These are phyloP conservation scores for Luffa aegyptiaca DNA, from an alignment of 306 rosid species.

Conservation along the genomic window DNA sequence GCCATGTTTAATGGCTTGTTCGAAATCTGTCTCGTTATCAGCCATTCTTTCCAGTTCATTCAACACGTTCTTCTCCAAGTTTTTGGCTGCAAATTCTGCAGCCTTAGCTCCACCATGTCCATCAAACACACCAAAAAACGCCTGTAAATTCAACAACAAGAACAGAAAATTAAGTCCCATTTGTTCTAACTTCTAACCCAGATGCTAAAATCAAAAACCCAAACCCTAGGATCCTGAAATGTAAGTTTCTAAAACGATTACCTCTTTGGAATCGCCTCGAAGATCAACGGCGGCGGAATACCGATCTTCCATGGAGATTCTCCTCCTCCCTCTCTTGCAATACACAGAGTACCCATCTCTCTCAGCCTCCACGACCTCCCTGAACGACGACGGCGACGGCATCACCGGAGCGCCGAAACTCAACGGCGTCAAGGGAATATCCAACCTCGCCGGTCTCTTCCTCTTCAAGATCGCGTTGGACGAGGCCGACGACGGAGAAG, in stretches of 20 bases:
- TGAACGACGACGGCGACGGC: constrained; percentile 31
- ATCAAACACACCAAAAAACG: constrained; percentile 80
- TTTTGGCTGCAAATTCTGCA: constrained; percentile 68
- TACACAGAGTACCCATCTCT: constrained; percentile 54
- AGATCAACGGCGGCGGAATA: constrained; percentile 52
- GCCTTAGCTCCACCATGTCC: constrained; percentile 96
- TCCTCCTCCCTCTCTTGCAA: constrained; percentile 84
- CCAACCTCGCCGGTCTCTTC: constrained; percentile 73
- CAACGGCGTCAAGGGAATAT: constrained; percentile 51
- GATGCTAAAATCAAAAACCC: neutral
- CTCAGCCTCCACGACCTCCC: constrained; percentile 52
- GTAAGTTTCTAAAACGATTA: constrained; percentile 5
- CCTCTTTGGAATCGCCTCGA: constrained; percentile 69
- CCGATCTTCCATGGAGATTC: constrained; percentile 89
- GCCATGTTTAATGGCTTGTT: constrained; percentile 73
- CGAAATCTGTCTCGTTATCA: constrained; percentile 25
- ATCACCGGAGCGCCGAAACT: constrained; percentile 29
- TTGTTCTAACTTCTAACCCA: neutral
- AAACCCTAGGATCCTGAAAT: too few relatives aligned
- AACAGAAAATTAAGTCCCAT: neutral
- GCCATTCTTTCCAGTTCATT: constrained; percentile 36
- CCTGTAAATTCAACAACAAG: constrained; percentile 38
- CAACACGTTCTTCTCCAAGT: constrained; percentile 57
- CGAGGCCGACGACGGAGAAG: constrained; percentile 16
- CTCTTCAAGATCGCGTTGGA: constrained; percentile 61